phyloP scores from a whole-genome alignment of 306 rosid genomes.

The Dicorynia guianensis region DNA sequence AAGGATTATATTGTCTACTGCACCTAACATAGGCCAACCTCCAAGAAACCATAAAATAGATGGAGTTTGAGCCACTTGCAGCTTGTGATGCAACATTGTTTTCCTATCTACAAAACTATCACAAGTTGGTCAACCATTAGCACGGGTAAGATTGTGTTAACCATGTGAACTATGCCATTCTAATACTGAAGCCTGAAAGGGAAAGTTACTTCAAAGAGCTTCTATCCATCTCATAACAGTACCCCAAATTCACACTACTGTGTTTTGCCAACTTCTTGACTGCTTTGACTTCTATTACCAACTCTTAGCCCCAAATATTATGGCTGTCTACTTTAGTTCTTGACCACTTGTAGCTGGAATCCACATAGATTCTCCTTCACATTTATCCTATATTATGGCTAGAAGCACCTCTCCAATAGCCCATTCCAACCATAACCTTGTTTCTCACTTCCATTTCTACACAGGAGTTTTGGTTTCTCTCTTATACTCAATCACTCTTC shows the following conservation, averaged over 20 bases:
- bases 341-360: background rate
- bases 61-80: background rate
- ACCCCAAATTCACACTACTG: background rate
- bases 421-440: background rate
- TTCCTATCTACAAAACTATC: background rate
- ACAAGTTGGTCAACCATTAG: background rate
- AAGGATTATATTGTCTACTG: constrained; percentile 11
- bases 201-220: too few species aligned
- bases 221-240: background rate
- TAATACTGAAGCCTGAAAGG: too few species aligned
- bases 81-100: background rate
- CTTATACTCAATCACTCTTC: background rate
- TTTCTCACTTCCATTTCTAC: background rate
- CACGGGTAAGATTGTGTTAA: too few species aligned
- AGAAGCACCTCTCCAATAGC: background rate
- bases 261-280: background rate
- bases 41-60: background rate
- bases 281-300: background rate
- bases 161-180: too few species aligned
- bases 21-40: background rate
- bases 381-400: background rate
- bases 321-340: background rate
- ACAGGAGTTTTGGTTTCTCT: background rate
- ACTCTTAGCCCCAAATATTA: background rate
- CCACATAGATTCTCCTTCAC: background rate